phyloP scores from a whole-genome alignment of 805 yeast species.

The Jamesozyma piceae region DNA sequence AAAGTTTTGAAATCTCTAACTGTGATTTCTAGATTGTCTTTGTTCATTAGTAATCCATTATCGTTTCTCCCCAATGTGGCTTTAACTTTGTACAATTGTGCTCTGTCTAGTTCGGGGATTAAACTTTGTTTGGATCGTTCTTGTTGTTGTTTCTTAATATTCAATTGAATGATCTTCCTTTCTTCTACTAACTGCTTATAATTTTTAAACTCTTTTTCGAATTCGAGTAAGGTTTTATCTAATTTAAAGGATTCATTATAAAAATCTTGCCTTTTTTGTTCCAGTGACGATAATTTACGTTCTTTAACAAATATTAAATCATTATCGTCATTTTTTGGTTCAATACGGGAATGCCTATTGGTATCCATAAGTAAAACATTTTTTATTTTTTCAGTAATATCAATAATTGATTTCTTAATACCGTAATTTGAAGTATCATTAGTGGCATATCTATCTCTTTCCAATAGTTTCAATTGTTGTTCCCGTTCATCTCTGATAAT shows the following conservation, averaged over 20 bases:
- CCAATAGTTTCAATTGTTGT: slow-evolving; percentile 17
- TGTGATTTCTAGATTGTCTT: slow-evolving; percentile 46
- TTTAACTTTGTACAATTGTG: slow-evolving; percentile 20
- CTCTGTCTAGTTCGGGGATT: slow-evolving; percentile 20
- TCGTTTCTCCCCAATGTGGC: slow-evolving; percentile 24
- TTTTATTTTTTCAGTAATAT: slow-evolving; percentile 24
- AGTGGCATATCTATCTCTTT: slow-evolving; percentile 11
- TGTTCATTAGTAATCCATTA: slow-evolving; percentile 22
- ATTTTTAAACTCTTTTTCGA: slow-evolving; percentile 33
- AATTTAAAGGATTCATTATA: slow-evolving; percentile 15
- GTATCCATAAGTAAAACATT: slow-evolving; percentile 14
- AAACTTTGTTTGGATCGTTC: slow-evolving; percentile 11
- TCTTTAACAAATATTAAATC: slow-evolving; percentile 26
- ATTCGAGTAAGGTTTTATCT: slow-evolving; percentile 23
- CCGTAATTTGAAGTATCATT: slow-evolving; percentile 2
- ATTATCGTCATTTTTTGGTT: slow-evolving; percentile 7
- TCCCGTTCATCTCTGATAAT: slow-evolving; percentile 20
- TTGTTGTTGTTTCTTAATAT: slow-evolving; percentile 16
- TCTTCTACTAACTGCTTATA: slow-evolving; percentile 39
- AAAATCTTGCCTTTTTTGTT: slow-evolving; percentile 17
- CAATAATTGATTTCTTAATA: slow-evolving; percentile 16
- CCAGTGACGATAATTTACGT: slow-evolving; percentile 20
- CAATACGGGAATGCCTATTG: background rate
- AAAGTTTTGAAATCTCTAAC: slow-evolving; percentile 65
- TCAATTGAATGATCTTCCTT: slow-evolving; percentile 32